Evolutionary conservation across 148 eudicot genomes (phyloP).

Genomic region (Rhododendron mucronatum): DNA sequence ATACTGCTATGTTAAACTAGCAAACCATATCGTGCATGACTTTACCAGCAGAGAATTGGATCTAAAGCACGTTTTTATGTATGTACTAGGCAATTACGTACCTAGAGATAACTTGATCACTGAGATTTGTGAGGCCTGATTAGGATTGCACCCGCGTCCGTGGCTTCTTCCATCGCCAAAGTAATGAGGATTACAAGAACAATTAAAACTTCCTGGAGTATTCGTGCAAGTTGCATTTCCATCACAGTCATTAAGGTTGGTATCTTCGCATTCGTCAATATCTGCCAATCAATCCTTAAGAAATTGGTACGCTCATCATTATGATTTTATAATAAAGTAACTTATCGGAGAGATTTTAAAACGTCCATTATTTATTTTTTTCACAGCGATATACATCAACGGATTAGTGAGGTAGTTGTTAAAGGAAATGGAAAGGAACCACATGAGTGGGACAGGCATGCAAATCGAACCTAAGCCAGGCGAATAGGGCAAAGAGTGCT

Average conservation of each 20-base stretch:
- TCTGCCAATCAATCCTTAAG: constrained; percentile 5
- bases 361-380: too few species aligned
- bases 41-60: background rate
- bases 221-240: constrained; percentile 10
- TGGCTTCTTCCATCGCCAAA: constrained; percentile 19
- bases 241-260: constrained; percentile 1
- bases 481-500: too few species aligned
- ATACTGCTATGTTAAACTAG: too few species aligned
- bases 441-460: too few species aligned
- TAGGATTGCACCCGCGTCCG: constrained; percentile 8
- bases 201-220: constrained; percentile 10
- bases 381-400: too few species aligned
- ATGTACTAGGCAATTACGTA: background rate
- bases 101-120: constrained; percentile 19
- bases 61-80: background rate
- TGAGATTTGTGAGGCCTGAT: background rate
- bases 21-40: too few species aligned
- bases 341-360: background rate
- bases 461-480: too few species aligned
- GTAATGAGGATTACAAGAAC: constrained; percentile 14
- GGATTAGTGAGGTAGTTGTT: too few species aligned
- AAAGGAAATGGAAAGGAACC: too few species aligned
- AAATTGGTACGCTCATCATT: background rate
- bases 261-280: constrained; percentile 18
- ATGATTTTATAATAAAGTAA: background rate